phyloP scores from a whole-genome alignment of 495 filamentous ascomycete genomes.

The Cryomyces minteri region DNA sequence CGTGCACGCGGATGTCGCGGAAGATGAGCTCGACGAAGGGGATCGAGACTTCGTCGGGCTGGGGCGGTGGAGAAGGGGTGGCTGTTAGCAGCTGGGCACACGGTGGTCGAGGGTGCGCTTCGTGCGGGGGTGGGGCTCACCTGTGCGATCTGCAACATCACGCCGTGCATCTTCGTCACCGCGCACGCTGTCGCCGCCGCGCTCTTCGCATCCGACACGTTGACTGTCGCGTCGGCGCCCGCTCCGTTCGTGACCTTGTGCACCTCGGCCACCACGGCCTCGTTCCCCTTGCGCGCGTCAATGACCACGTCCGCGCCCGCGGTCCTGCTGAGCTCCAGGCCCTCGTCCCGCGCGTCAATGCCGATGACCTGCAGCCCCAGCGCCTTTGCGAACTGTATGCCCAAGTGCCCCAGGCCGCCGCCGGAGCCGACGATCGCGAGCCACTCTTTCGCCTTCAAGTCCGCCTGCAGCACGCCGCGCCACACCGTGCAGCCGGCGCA shows the following conservation, averaged over 20 bases:
- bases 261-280: slow-evolving; percentile 26
- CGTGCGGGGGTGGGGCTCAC: slow-evolving; percentile 6
- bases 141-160: slow-evolving; percentile 36
- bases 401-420: slow-evolving; percentile 39
- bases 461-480: slow-evolving; percentile 27
- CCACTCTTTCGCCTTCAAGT: slow-evolving; percentile 27
- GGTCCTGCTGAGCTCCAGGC: slow-evolving; percentile 23
- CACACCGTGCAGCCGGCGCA: slow-evolving; percentile 39
- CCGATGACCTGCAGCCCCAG: slow-evolving; percentile 32
- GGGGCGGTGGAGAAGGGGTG: not conserved
- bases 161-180: slow-evolving; percentile 34
- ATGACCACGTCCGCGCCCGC: slow-evolving; percentile 30
- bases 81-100: not conserved
- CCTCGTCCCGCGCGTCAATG: slow-evolving; percentile 36
- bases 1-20: slow-evolving; percentile 32
- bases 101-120: not conserved
- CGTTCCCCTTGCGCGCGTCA: slow-evolving; percentile 30
- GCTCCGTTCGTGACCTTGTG: slow-evolving; percentile 25
- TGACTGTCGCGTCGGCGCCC: slow-evolving; percentile 28
- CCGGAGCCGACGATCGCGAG: slow-evolving; percentile 34
- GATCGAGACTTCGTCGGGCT: slow-evolving; percentile 26
- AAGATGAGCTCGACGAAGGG: slow-evolving; percentile 35
- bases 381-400: slow-evolving; percentile 33
- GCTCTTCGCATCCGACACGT: slow-evolving; percentile 23
- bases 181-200: slow-evolving; percentile 31